These are phyloP conservation scores for Mucor indicus DNA, from an alignment of 371 early-diverging fungal genomes.

Conservation along the genomic window DNA sequence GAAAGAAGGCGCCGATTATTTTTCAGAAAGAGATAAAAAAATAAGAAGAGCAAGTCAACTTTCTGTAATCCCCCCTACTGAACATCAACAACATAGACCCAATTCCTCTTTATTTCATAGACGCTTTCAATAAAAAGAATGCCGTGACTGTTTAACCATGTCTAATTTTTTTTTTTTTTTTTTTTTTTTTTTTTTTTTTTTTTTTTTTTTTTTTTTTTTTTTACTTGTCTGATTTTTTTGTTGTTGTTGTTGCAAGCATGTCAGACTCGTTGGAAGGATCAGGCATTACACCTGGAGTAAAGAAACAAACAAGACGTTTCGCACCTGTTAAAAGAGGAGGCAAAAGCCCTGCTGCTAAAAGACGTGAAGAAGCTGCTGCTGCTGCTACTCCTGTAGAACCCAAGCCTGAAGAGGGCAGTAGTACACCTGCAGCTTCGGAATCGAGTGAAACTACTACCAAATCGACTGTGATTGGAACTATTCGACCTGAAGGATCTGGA, in stretches of 20 bases:
- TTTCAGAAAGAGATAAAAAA: too few relatives aligned
- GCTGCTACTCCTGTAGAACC: not conserved
- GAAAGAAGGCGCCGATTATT: too few relatives aligned
- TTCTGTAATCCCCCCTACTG: too few relatives aligned
- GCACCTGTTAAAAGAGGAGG: constrained; percentile 29
- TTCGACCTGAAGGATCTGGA: constrained; percentile 29
- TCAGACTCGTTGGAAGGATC: constrained; percentile 6
- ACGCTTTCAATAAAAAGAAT: too few relatives aligned
- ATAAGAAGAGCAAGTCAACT: too few relatives aligned
- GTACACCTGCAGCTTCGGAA: not conserved
- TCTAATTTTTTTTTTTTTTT: too few relatives aligned
- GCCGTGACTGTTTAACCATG: too few relatives aligned
- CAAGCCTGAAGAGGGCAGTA: not conserved
- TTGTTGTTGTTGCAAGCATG: too few relatives aligned
- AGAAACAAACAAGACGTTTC: constrained; percentile 37
- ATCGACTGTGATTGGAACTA: constrained; percentile 29
- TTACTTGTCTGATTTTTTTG: too few relatives aligned
- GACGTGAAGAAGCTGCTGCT: constrained; percentile 9
- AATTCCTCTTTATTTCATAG: too few relatives aligned
- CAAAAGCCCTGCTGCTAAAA: constrained; percentile 6
- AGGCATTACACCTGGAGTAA: constrained; percentile 24
- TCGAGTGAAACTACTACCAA: constrained; percentile 2
- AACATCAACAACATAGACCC: too few relatives aligned
- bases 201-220: not conserved
- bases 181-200: not conserved